phyloP scores from a whole-genome alignment of 1,139 yeast species.

The Lodderomyces elongisporus region DNA sequence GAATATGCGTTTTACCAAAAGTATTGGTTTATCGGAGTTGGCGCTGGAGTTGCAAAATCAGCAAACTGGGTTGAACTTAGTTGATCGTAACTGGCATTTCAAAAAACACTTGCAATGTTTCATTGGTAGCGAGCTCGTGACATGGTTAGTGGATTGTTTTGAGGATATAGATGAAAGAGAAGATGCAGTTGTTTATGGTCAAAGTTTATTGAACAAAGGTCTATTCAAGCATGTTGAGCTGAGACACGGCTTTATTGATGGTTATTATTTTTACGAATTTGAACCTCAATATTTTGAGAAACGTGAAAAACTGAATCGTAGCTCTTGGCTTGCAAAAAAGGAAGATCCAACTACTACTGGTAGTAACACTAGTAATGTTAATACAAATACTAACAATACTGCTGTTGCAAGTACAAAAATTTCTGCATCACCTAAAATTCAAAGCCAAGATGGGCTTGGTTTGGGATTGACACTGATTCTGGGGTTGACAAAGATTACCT shows the following conservation, averaged over 20 bases:
- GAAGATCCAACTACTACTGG: constrained; percentile 16
- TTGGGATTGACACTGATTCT: no score
- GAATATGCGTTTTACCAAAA: constrained; percentile 31
- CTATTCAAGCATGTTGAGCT: constrained; percentile 76
- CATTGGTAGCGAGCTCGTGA: constrained; percentile 77
- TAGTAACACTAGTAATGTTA: no score
- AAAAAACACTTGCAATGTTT: constrained; percentile 73
- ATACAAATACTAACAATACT: no score
- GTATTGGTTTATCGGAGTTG: constrained; percentile 37
- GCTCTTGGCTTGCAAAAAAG: constrained; percentile 33
- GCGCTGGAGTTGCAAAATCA: constrained; percentile 65
- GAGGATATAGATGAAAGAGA: constrained; percentile 77
- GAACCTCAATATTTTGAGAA: constrained; percentile 51
- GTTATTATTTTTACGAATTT: constrained; percentile 83
- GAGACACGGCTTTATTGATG: constrained; percentile 82
- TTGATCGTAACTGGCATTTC: constrained; percentile 90
- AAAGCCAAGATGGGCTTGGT: constrained; percentile 11
- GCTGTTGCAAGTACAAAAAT: no score
- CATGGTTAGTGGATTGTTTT: constrained; percentile 77
- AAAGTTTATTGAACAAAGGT: constrained; percentile 63
- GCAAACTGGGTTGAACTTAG: constrained; percentile 53
- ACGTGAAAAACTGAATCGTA: constrained; percentile 27
- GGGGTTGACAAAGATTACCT: constrained; percentile 6
- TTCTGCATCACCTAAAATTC: constrained; percentile 31
- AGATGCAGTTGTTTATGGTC: constrained; percentile 79